A percentile compares a stretch with the other conserved stretches of the same genome.
Conservation (phyloP, 306 rosid species). For the Corylus heterophylla region DNA sequence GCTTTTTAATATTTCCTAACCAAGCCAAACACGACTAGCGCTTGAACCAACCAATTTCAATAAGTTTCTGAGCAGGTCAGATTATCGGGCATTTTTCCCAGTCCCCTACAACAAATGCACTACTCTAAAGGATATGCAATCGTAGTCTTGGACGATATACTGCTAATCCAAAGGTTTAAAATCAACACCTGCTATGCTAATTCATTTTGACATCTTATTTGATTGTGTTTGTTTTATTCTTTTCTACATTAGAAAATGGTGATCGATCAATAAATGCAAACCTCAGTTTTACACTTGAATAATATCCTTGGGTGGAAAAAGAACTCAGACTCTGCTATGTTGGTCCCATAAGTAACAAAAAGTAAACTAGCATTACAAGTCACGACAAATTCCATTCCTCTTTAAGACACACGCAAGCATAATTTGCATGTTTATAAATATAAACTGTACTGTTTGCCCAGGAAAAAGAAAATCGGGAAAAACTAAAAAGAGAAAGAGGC, state of each 20-base stretch:
- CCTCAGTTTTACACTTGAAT: neutral
- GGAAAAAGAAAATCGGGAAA: neutral
- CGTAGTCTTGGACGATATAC: neutral
- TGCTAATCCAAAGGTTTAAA: neutral
- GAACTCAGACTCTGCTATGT: neutral
- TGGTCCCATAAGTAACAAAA: neutral
- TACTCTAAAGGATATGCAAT: neutral
- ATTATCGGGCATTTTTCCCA: too few relatives aligned
- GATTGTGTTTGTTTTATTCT: neutral
- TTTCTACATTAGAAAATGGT: neutral
- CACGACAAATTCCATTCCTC: neutral
- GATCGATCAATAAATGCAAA: neutral
- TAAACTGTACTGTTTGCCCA: neutral
- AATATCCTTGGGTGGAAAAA: neutral
- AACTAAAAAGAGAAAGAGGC: too few relatives aligned
- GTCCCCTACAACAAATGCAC: too few relatives aligned
- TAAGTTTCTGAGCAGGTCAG: too few relatives aligned
- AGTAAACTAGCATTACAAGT: neutral
- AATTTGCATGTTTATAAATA: neutral
- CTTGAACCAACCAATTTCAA: too few relatives aligned
- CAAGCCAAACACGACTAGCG: too few relatives aligned
- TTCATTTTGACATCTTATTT: neutral
- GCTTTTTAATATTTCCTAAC: too few relatives aligned
- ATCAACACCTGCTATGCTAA: neutral
- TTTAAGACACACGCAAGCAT: neutral